Percentiles rank a stretch among this genome's conserved stretches.
phyloP scores from a whole-genome alignment of 2,329 filamentous ascomycete species.

The Xylariales sp. region DNA sequence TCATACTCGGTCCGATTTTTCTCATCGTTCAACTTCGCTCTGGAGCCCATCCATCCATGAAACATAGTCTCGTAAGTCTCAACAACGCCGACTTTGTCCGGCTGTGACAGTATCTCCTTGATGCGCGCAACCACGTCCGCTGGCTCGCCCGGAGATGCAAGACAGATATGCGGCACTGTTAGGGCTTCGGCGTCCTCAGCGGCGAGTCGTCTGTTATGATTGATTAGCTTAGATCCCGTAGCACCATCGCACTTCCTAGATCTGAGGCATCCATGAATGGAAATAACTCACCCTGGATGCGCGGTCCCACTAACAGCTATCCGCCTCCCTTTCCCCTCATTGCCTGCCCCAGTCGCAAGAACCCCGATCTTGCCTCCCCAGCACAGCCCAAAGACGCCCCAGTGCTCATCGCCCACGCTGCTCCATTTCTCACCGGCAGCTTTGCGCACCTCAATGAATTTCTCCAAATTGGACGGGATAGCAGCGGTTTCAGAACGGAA shows the following conservation, averaged over 20 bases:
- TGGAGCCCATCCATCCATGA: conserved; percentile 57
- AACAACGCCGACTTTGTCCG: conserved; percentile 35
- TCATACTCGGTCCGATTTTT: conserved; percentile 42
- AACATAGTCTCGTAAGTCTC: conserved; percentile 46
- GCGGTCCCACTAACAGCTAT: conserved; percentile 32
- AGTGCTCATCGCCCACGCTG: conserved; percentile 34
- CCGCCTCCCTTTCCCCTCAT: conserved; percentile 26
- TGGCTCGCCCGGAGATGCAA: conserved; percentile 46
- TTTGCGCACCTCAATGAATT: conserved; percentile 27
- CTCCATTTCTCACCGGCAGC: conserved; percentile 29
- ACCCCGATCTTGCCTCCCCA: conserved; percentile 45
- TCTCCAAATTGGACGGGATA: conserved; percentile 21
- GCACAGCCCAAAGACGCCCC: conserved; percentile 43
- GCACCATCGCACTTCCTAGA: no score
- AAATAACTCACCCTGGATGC: conserved; percentile 22
- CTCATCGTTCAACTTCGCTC: conserved; percentile 40
- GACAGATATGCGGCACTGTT: conserved; percentile 41
- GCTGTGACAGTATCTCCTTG: conserved; percentile 35
- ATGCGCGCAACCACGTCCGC: conserved; percentile 38
- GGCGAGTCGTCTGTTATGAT: conserved; percentile 24
- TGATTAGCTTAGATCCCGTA: neutral
- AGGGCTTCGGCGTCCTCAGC: conserved; percentile 37
- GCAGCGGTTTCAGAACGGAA: conserved; percentile 30
- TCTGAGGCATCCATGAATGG: no score
- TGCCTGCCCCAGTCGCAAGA: conserved; percentile 31